Conservation (phyloP, 495 filamentous ascomycete species). For the Amniculicola lignicola region DNA sequence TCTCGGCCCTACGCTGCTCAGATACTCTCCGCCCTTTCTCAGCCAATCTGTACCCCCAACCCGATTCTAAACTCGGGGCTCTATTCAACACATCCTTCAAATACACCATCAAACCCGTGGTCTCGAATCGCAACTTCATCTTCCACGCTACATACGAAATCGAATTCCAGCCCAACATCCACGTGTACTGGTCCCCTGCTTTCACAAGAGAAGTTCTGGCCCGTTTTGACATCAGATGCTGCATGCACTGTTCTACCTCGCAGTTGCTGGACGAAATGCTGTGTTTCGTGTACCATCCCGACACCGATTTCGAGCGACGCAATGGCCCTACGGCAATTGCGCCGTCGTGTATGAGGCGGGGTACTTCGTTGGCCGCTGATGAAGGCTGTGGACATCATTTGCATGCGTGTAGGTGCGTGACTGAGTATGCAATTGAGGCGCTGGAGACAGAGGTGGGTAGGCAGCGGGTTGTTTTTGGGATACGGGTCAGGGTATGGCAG, state of each 20-base stretch:
- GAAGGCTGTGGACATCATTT: conserved; percentile 13
- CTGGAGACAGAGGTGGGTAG: not conserved
- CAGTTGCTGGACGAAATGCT: conserved; percentile 10
- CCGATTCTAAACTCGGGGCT: not conserved
- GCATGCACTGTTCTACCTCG: conserved; percentile 10
- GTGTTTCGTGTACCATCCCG: not conserved
- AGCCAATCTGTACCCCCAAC: not conserved
- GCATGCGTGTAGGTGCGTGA: conserved; percentile 10
- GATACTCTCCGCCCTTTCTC: not conserved
- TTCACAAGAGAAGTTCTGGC: not conserved
- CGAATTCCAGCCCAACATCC: not conserved
- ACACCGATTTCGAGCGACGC: no score
- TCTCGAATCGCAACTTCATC: conserved; percentile 2
- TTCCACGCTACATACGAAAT: conserved; percentile 7
- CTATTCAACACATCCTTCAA: not conserved
- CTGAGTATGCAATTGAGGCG: conserved; percentile 10
- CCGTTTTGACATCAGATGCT: conserved; percentile 13
- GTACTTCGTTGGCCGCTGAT: not conserved
- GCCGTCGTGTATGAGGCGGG: not conserved
- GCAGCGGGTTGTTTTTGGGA: not conserved
- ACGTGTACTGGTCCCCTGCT: not conserved
- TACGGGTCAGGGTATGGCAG: conserved; percentile 10
- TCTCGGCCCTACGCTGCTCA: conserved; percentile 3
- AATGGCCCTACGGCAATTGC: not conserved
- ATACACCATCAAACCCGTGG: not conserved